These are phyloP conservation scores for Lathyrus aphaca DNA, from an alignment of 306 rosid genomes.

Conservation along the genomic window DNA sequence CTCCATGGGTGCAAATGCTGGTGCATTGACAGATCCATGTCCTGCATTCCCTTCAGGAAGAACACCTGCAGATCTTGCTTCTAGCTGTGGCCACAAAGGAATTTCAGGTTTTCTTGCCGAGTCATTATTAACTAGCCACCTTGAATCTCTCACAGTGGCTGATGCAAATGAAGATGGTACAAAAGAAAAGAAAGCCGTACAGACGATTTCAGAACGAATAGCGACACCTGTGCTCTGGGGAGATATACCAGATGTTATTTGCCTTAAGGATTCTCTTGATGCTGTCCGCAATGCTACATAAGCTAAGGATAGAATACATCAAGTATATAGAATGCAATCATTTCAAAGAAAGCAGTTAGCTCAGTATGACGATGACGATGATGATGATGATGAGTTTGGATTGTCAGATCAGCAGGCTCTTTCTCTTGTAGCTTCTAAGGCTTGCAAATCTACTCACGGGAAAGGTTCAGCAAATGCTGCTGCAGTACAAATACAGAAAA, in stretches of 20 bases:
- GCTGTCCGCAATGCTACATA: conserved; percentile 90
- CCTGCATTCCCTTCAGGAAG: conserved; percentile 62
- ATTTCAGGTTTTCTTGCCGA: conserved; percentile 89
- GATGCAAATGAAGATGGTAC: conserved; percentile 51
- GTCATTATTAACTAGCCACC: conserved; percentile 65
- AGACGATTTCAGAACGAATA: conserved; percentile 63
- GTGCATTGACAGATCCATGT: conserved; percentile 77
- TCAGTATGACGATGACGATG: conserved; percentile 42
- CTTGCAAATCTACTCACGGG: conserved; percentile 52
- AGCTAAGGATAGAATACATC: conserved; percentile 79
- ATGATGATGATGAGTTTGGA: conserved; percentile 59
- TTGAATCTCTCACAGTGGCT: conserved; percentile 57
- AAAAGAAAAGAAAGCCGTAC: conserved; percentile 51
- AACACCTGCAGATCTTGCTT: conserved; percentile 81
- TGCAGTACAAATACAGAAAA: conserved; percentile 81
- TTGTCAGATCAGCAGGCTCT: conserved; percentile 58
- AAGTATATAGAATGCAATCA: conserved; percentile 74
- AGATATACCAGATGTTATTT: conserved; percentile 57
- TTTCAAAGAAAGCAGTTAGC: conserved; percentile 67
- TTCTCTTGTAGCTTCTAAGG: conserved; percentile 57
- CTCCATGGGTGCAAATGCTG: conserved; percentile 69
- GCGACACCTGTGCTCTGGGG: conserved; percentile 57
- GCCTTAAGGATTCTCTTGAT: conserved; percentile 80
- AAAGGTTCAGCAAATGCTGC: conserved; percentile 59
- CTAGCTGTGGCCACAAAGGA: conserved; percentile 76